A percentile compares a stretch with the other conserved stretches of the same genome.
Evolutionary conservation across 331 rosid species (phyloP).

Genomic region (Quercus phellos): DNA sequence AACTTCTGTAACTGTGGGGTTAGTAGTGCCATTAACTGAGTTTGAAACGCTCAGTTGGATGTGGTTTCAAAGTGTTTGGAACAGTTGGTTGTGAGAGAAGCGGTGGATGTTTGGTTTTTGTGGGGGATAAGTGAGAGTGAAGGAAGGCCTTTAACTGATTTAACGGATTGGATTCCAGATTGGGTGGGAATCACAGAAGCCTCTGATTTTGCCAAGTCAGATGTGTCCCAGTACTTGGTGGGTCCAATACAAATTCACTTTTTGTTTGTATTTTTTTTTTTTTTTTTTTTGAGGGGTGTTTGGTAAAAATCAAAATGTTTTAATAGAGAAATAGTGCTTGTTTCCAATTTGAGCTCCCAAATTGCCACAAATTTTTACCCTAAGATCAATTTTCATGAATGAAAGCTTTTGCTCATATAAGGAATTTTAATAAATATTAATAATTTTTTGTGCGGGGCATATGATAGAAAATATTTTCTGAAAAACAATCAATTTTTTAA

Average conservation of each 20-base stretch:
- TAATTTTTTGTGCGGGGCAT: no score
- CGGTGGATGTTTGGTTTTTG: conserved; percentile 15
- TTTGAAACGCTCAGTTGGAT: background rate
- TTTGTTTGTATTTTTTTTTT: background rate
- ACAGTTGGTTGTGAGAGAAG: background rate
- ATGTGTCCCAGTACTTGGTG: background rate
- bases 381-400: no score
- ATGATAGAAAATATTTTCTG: no score
- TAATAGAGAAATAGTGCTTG: no score
- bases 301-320: no score
- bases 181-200: background rate
- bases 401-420: no score
- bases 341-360: no score
- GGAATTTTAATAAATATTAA: no score
- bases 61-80: background rate
- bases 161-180: conserved; percentile 56
- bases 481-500: no score
- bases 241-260: background rate
- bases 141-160: conserved; percentile 65
- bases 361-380: no score
- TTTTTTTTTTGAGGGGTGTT: no score
- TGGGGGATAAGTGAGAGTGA: conserved; percentile 59
- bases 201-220: background rate
- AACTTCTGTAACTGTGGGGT: conserved; percentile 68
- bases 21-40: conserved; percentile 66